Conservation (phyloP, 1,139 yeast species). For the Geotrichum cucujoidarum region DNA sequence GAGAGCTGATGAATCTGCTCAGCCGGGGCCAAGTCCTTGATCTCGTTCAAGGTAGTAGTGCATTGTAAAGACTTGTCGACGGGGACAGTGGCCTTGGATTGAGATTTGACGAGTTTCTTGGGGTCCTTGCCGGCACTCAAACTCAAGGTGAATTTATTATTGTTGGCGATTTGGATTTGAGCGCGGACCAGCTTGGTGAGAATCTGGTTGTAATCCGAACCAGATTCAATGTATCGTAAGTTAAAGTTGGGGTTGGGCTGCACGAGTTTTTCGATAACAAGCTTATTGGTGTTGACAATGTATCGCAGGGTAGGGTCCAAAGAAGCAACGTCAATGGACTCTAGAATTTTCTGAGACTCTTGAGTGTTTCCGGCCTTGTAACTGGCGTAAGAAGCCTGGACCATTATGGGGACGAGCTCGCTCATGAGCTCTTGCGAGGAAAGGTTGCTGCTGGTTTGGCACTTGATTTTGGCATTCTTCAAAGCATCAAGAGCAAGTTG, state of each 20-base stretch:
- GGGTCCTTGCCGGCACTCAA: slow-evolving; percentile 28
- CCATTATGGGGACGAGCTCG: slow-evolving; percentile 53
- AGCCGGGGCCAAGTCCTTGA: slow-evolving; percentile 12
- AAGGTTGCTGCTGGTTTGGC: slow-evolving; percentile 41
- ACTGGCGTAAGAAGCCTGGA: slow-evolving; percentile 66
- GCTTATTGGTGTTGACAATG: slow-evolving; percentile 21
- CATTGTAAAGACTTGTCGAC: slow-evolving; percentile 17
- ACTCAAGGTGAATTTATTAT: slow-evolving; percentile 29
- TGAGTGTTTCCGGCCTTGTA: slow-evolving; percentile 45
- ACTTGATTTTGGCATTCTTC: slow-evolving; percentile 47
- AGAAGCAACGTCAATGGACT: slow-evolving; percentile 23
- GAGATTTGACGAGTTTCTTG: slow-evolving; percentile 18
- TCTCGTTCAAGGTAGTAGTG: slow-evolving; percentile 15
- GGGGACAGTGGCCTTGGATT: slow-evolving; percentile 3
- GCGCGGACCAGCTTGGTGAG: slow-evolving; percentile 21
- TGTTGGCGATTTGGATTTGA: slow-evolving; percentile 26
- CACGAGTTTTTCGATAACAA: slow-evolving; percentile 16
- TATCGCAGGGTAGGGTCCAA: slow-evolving; percentile 20
- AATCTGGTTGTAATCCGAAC: slow-evolving; percentile 20
- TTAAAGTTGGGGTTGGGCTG: slow-evolving; percentile 28
- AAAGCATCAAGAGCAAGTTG: slow-evolving; percentile 46
- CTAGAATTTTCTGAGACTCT: slow-evolving; percentile 44
- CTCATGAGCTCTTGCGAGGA: slow-evolving; percentile 39
- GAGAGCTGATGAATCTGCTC: slow-evolving; percentile 20
- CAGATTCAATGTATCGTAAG: slow-evolving; percentile 26